phyloP scores from a whole-genome alignment of 106 monocot species.

The Dioscorea zingiberensis region DNA sequence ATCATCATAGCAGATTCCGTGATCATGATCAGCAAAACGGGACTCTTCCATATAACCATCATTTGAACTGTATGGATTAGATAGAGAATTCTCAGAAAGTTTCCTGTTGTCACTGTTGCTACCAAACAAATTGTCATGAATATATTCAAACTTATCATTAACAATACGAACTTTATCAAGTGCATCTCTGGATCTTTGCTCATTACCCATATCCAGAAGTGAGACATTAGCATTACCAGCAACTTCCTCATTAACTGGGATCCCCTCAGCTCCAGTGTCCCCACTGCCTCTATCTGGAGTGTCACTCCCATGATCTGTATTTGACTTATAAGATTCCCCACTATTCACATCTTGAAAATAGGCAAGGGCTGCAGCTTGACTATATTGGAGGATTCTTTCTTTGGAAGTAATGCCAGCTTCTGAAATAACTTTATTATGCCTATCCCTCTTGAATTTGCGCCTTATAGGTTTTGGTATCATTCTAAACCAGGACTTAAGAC shows the following conservation, averaged over 20 bases:
- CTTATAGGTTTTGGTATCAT: slow-evolving; percentile 28
- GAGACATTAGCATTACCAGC: background rate
- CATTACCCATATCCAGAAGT: slow-evolving; percentile 4
- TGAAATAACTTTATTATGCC: slow-evolving; percentile 27
- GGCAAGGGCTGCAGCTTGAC: slow-evolving; percentile 66
- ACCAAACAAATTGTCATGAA: background rate
- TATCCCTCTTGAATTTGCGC: slow-evolving; percentile 41
- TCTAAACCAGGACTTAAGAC: slow-evolving; percentile 43
- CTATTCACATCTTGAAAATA: slow-evolving; percentile 42
- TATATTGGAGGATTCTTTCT: slow-evolving; percentile 61
- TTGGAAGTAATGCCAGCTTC: slow-evolving; percentile 47
- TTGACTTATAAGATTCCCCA: slow-evolving; percentile 19
- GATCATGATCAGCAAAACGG: background rate
- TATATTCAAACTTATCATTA: slow-evolving; percentile 13
- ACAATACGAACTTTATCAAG: background rate
- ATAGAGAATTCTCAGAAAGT: background rate
- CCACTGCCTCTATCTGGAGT: slow-evolving; percentile 17
- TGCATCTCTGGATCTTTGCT: slow-evolving; percentile 9
- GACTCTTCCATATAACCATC: slow-evolving; percentile 1
- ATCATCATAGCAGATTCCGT: slow-evolving; percentile 1
- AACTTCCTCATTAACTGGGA: slow-evolving; percentile 2
- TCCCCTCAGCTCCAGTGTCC: slow-evolving; percentile 9
- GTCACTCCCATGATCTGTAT: slow-evolving; percentile 10
- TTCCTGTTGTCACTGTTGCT: slow-evolving; percentile 4
- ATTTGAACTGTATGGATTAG: background rate